Conservation (phyloP, 2,329 filamentous ascomycete genomes). For the Colletotrichum graminicola region DNA sequence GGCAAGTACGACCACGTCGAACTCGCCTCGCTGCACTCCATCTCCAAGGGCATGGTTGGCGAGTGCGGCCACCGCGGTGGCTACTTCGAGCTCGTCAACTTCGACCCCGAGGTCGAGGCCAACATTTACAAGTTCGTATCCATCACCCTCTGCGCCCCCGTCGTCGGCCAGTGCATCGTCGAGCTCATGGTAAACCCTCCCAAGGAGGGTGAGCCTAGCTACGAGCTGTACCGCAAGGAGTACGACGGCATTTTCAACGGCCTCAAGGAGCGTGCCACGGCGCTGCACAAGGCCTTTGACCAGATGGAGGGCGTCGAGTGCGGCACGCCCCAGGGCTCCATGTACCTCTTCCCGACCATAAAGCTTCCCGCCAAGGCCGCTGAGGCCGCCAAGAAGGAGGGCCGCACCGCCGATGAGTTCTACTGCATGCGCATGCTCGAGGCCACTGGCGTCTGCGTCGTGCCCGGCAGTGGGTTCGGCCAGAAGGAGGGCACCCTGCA, state of each 20-base stretch:
- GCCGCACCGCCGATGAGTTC: slow-evolving; percentile 87
- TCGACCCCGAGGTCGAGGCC: slow-evolving; percentile 85
- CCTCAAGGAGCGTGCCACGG: slow-evolving; percentile 82
- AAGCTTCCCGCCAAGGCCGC: slow-evolving; percentile 80
- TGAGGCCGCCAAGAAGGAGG: slow-evolving; percentile 80
- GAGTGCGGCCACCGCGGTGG: slow-evolving; percentile 98
- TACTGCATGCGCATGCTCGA: slow-evolving; percentile 94
- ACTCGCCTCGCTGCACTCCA: slow-evolving; percentile 90
- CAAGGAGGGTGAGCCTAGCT: slow-evolving; percentile 83
- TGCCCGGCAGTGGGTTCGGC: slow-evolving; percentile 92
- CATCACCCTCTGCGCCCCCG: slow-evolving; percentile 95
- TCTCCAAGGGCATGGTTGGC: slow-evolving; percentile 98
- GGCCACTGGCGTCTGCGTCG: slow-evolving; percentile 93
- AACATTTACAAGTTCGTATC: slow-evolving; percentile 99
- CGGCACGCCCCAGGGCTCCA: slow-evolving; percentile 89
- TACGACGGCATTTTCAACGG: slow-evolving; percentile 86
- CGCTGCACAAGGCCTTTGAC: slow-evolving; percentile 90
- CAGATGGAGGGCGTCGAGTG: slow-evolving; percentile 97
- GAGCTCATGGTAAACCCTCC: slow-evolving; percentile 99
- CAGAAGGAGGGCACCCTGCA: slow-evolving; percentile 92
- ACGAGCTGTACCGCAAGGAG: slow-evolving; percentile 85
- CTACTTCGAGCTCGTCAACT: slow-evolving; percentile 96
- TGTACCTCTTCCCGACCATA: slow-evolving; percentile 99
- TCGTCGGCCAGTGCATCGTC: slow-evolving; percentile 95
- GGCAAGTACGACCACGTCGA: slow-evolving; percentile 88